Base-by-base conservation (phyloP, 2,329 filamentous ascomycete species). In the Alternaria triticimaculans region DNA sequence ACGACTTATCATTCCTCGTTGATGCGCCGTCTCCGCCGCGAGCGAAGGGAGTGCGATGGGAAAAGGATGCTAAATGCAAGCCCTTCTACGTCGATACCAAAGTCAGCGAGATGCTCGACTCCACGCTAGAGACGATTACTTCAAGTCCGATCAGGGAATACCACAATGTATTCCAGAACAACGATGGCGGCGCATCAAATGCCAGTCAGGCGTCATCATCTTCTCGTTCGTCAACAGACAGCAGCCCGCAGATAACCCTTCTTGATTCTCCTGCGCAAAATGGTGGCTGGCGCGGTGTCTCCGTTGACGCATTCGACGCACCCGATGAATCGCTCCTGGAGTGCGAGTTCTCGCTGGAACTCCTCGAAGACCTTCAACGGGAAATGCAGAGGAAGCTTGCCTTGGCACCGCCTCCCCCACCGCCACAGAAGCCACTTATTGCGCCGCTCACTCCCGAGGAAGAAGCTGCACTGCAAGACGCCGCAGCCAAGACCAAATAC, bases 81-180 rank as follows among this genome's bases (percentile, higher is more conserved):
- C 33, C 63, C 8, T 74, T 70, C 44, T 74, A 66, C 43, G 53
- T 56, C 26, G 72, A 75, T 9, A 66, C 68, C n/a, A 62, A 54
- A 18, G 65, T 74, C 28, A 63, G 59, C 61, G 69, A 74, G 26
- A 72, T 74, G 70, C 65, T 70, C 14, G 72, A 74, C 26, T 67
- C 70, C 8, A 71, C 68, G 1, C 58, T 75, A 15, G 66, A 73
- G 28, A 58, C 64, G 1, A 69, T 74, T 44, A 46, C 55, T 8
- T 70, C 61, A 6, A 68, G 63, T 28, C 69, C 67, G 6, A 44
- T 57, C 15, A 56, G 30, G 44, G 54, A 51, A n/a, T 12, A 30
- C 20, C 59, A 66, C 25, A 60, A 60, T 7, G 55, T 49, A n/a
- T 63, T 61, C 18, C 63, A 65, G 3, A 57, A 58, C 25, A 61